These are phyloP conservation scores for Kazachstania taianensis DNA, from an alignment of 805 yeast species.

Conservation along the genomic window DNA sequence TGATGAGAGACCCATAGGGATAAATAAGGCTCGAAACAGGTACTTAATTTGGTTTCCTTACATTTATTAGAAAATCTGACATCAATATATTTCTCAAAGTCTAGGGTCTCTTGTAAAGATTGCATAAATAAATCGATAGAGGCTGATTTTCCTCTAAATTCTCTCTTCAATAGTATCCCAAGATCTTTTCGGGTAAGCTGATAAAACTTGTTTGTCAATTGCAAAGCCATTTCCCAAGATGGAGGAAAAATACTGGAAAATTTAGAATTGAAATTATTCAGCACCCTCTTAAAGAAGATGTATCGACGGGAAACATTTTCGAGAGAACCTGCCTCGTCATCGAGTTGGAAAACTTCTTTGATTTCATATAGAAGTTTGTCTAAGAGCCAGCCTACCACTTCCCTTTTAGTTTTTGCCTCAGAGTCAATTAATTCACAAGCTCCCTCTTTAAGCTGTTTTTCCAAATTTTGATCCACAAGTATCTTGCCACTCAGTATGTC, in stretches of 20 bases:
- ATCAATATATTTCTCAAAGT: constrained; percentile 69
- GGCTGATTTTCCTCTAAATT: constrained; percentile 31
- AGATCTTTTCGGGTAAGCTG: constrained; percentile 61
- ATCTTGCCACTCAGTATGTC: constrained; percentile 7
- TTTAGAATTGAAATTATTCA: constrained; percentile 47
- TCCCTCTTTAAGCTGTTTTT: constrained; percentile 34
- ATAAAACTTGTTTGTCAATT: constrained; percentile 54
- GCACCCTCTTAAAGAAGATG: constrained; percentile 65
- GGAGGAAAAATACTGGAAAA: constrained; percentile 51
- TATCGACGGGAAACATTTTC: constrained; percentile 79
- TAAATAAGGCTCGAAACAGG: constrained; percentile 76
- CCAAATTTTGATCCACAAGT: constrained; percentile 5
- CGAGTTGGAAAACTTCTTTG: constrained; percentile 57
- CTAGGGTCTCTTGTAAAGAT: constrained; percentile 66
- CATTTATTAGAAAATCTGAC: constrained; percentile 44
- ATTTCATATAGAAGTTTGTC: constrained; percentile 62
- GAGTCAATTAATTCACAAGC: constrained; percentile 68
- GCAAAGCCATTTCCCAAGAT: constrained; percentile 60
- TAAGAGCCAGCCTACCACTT: constrained; percentile 65
- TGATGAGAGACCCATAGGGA: constrained; percentile 82
- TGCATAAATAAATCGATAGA: constrained; percentile 58
- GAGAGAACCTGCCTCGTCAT: constrained; percentile 90
- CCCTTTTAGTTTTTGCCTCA: constrained; percentile 42
- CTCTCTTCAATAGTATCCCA: constrained; percentile 38
- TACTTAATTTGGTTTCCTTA: constrained; percentile 40